A percentile compares a stretch with the other conserved stretches of the same genome.
phyloP scores from a whole-genome alignment of 352 stramenopile genomes.

The Phytophthora hybrid region DNA sequence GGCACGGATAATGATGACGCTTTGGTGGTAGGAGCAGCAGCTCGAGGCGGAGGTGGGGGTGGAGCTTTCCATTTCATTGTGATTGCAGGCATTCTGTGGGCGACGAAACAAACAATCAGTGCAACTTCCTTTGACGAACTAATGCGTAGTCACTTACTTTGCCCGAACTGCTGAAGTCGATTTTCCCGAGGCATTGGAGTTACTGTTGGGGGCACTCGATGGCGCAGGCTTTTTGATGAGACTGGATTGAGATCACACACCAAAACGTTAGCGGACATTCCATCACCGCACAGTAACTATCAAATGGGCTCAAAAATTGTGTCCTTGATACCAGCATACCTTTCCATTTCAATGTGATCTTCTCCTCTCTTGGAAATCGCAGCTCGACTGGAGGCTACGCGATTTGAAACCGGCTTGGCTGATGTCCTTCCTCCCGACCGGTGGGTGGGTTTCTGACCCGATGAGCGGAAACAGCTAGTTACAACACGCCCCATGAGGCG shows the following conservation, averaged over 20 bases:
- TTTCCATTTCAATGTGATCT: conserved; percentile 53
- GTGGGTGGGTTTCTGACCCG: conserved; percentile 13
- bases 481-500: conserved; percentile 31
- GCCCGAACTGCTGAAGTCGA: conserved; percentile 5
- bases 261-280: not conserved
- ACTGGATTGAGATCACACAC: conserved; percentile 2
- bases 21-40: conserved; percentile 8
- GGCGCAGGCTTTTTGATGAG: conserved; percentile 26
- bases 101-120: not conserved
- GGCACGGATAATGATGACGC: conserved; percentile 21
- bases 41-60: conserved; percentile 15
- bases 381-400: conserved; percentile 30
- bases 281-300: not conserved
- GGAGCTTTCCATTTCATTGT: conserved; percentile 72
- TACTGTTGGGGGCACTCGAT: not conserved
- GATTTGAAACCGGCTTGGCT: conserved; percentile 35
- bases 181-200: conserved; percentile 5
- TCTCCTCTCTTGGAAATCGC: conserved; percentile 35
- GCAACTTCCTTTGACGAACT: not conserved
- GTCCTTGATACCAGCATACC: conserved; percentile 24
- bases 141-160: conserved; percentile 21
- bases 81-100: conserved; percentile 64
- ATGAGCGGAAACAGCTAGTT: conserved; percentile 23
- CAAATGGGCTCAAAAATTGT: not conserved
- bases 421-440: conserved; percentile 18